Conservation (phyloP, 352 stramenopile genomes). For the Albugo laibachii region DNA sequence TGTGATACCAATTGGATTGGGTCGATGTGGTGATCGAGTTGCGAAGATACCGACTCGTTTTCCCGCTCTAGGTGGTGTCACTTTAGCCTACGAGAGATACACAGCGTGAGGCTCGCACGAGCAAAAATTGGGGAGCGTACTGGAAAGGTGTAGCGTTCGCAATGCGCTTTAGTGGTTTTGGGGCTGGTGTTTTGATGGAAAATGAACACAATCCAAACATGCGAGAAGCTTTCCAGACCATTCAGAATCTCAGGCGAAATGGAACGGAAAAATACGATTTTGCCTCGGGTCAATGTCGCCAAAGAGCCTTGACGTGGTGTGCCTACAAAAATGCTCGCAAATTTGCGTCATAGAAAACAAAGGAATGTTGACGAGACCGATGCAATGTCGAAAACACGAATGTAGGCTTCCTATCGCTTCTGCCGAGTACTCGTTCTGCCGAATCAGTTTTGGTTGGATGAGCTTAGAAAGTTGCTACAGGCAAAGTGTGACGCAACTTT, state of each 20-base stretch:
- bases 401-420: slow-evolving; percentile 48
- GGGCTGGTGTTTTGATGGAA: slow-evolving; percentile 84
- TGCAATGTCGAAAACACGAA: slow-evolving; percentile 36
- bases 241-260: slow-evolving; percentile 56
- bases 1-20: slow-evolving; percentile 87
- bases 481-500: too few species aligned
- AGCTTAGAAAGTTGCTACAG: slow-evolving; percentile 31
- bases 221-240: slow-evolving; percentile 68
- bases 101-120: not conserved
- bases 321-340: slow-evolving; percentile 31
- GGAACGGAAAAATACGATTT: slow-evolving; percentile 53
- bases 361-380: too few species aligned
- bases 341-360: too few species aligned
- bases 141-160: too few species aligned
- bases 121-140: slow-evolving; percentile 1
- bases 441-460: slow-evolving; percentile 37
- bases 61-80: slow-evolving; percentile 20
- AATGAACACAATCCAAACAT: slow-evolving; percentile 80
- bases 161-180: slow-evolving; percentile 30
- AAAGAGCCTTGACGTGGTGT: slow-evolving; percentile 69
- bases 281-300: slow-evolving; percentile 34
- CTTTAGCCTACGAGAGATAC: not conserved
- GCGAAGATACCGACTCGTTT: slow-evolving; percentile 89
- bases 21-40: slow-evolving; percentile 91
- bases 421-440: slow-evolving; percentile 33